phyloP scores from a whole-genome alignment of 2,329 filamentous ascomycete genomes.

The Mycosphaerella sp. region DNA sequence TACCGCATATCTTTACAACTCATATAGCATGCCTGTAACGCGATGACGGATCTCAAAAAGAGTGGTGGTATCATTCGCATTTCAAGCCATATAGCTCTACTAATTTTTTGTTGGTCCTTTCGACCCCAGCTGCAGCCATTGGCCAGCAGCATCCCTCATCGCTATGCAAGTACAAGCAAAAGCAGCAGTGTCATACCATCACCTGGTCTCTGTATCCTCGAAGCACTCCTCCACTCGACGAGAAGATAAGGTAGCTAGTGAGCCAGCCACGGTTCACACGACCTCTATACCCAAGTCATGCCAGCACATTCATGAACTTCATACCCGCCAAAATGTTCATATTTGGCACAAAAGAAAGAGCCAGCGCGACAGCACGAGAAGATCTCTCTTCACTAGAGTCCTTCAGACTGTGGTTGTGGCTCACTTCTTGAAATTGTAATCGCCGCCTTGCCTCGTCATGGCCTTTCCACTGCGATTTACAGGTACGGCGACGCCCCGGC shows the following conservation, averaged over 20 bases:
- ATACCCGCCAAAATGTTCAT: too few species aligned
- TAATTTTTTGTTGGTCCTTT: background rate
- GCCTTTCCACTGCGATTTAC: constrained; percentile 47
- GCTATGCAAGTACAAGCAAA: constrained; percentile 6
- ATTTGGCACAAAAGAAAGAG: too few species aligned
- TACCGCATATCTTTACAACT: too few species aligned
- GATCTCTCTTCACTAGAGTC: too few species aligned
- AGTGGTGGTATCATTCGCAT: constrained; percentile 4
- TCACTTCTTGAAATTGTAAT: constrained; percentile 34
- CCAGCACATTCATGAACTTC: too few species aligned
- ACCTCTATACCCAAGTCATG: constrained; percentile 1
- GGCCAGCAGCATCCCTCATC: background rate
- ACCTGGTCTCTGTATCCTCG: background rate
- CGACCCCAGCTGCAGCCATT: background rate
- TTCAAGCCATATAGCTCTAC: constrained; percentile 4
- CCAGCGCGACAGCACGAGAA: too few species aligned
- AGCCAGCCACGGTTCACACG: background rate
- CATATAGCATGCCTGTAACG: background rate
- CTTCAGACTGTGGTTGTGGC: too few species aligned
- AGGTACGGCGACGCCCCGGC: constrained; percentile 32
- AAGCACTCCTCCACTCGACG: background rate
- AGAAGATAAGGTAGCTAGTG: background rate
- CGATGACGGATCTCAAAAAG: too few species aligned
- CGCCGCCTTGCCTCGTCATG: constrained; percentile 46
- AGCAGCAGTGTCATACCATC: background rate